Conservation (phyloP, 2,329 filamentous ascomycete genomes). For the Fusarium sp. region DNA sequence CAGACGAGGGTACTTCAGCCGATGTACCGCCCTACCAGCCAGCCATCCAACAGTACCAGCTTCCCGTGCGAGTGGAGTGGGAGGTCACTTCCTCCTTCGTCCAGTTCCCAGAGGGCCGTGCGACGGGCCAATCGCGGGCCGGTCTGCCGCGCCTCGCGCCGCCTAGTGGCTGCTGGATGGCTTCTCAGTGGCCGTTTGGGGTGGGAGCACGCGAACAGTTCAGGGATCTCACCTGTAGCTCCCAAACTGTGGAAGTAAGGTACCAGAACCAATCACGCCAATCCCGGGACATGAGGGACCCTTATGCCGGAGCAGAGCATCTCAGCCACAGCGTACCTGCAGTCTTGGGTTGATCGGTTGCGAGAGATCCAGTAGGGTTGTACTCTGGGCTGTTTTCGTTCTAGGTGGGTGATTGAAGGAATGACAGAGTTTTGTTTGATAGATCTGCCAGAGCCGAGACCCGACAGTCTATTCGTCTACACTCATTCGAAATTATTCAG, state of each 20-base stretch:
- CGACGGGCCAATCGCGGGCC: constrained; percentile 23
- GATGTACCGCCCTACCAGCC: constrained; percentile 7
- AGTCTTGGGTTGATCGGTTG: constrained; percentile 21
- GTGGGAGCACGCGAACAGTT: constrained; percentile 25
- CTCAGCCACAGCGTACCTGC: constrained; percentile 39
- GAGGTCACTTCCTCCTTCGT: constrained; percentile 9
- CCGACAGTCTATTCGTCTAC: background rate
- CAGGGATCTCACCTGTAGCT: constrained; percentile 34
- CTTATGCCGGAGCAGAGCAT: constrained; percentile 19
- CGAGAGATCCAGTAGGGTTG: background rate
- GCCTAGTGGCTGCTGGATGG: constrained; percentile 8
- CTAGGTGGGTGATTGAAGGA: background rate
- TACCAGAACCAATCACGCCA: constrained; percentile 34
- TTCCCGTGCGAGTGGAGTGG: background rate
- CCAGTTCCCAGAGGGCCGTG: constrained; percentile 7
- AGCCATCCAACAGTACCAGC: constrained; percentile 1
- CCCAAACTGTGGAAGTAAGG: constrained; percentile 35
- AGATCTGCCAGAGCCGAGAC: background rate
- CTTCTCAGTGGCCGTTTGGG: constrained; percentile 33
- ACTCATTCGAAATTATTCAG: background rate
- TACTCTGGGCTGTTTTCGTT: constrained; percentile 5
- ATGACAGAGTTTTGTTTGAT: background rate
- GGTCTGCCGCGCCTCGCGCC: constrained; percentile 10
- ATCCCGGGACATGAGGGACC: constrained; percentile 21
- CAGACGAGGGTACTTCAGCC: constrained; percentile 30